Evolutionary conservation across 257 asterid genomes (phyloP), one percentile per base, ranked within the genome.

Genomic region (Salvia miltiorrhiza): DNA sequence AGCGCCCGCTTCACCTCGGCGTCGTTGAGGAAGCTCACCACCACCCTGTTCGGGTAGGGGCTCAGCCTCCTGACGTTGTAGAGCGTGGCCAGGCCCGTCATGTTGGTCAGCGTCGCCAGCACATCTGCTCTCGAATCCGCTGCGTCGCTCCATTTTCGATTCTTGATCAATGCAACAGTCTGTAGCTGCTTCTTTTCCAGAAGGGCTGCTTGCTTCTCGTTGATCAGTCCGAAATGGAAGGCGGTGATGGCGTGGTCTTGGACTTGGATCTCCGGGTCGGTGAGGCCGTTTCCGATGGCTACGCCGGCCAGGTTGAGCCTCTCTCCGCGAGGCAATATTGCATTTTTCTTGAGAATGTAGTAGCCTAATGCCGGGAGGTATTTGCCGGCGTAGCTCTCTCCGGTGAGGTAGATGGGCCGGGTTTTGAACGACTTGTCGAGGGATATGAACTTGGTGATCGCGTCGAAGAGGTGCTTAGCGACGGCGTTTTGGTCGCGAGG

Each of bases 351-450:
- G 61, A 90, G 9, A 1, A 81, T 78, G 63, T 88, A 79, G 60
- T 82, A 84, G 4, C 90, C 98, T n/a, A 90, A 76, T 9, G 85
- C 83, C 1, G 98, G 97, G 37, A 84, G 77, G 58, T 90, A 93
- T 75, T 92, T 92, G 3, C 97, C 96, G 6, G 96, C 98, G 66
- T 90, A 90, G 65, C 95, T 90, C 75, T 92, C 95, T 0, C 98
- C 97, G 17, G 96, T 79, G 16, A 88, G 12, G 73, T 86, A 89
- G 65, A 89, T 82, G 0, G 95, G 88, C 60, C 98, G 68, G 3
- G 70, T 70, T 63, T 83, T 74, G 77, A 85, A 92, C 2, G 83
- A 77, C 65, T 23, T 54, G 50, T 86, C 87, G 7, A 78, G 70
- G 50, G 76, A 62, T n/a, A 83, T 57, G 71, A 92, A 88, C 73